Conservation (phyloP, 805 yeast species). For the Metschnikowia anglica region DNA sequence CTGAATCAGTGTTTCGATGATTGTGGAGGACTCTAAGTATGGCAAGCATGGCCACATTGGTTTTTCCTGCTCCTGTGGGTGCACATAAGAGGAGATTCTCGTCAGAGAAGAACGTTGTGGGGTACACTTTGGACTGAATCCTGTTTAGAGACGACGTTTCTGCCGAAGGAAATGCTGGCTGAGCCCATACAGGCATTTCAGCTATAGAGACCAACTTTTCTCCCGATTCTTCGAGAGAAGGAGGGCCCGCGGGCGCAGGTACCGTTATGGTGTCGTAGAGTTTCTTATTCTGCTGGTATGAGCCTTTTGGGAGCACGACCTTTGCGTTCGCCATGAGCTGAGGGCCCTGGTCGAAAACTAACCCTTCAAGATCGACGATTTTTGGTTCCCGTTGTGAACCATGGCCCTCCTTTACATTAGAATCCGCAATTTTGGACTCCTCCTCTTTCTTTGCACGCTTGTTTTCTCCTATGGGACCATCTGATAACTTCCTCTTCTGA, state of each 20-base stretch:
- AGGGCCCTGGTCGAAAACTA: constrained; percentile 71
- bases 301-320: constrained; percentile 77
- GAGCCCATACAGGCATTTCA: constrained; percentile 81
- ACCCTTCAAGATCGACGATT: constrained; percentile 59
- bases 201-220: constrained; percentile 55
- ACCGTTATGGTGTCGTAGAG: constrained; percentile 85
- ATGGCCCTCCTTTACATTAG: constrained; percentile 7
- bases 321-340: constrained; percentile 64
- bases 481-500: constrained; percentile 13
- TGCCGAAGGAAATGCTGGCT: constrained; percentile 63
- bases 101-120: constrained; percentile 71
- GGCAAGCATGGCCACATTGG: constrained; percentile 91
- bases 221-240: constrained; percentile 37
- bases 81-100: constrained; percentile 84
- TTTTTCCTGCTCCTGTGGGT: constrained; percentile 98
- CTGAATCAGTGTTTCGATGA: constrained; percentile 45
- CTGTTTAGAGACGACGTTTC: constrained; percentile 71
- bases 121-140: constrained; percentile 80
- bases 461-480: constrained; percentile 1
- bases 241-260: constrained; percentile 69
- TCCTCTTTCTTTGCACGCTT: constrained; percentile 9
- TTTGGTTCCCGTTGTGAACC: constrained; percentile 40
- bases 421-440: background rate
- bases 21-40: constrained; percentile 61
- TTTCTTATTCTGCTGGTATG: constrained; percentile 70